These are phyloP conservation scores for Orychophragmus violaceus DNA, from an alignment of 345 rosid species.

Conservation along the genomic window DNA sequence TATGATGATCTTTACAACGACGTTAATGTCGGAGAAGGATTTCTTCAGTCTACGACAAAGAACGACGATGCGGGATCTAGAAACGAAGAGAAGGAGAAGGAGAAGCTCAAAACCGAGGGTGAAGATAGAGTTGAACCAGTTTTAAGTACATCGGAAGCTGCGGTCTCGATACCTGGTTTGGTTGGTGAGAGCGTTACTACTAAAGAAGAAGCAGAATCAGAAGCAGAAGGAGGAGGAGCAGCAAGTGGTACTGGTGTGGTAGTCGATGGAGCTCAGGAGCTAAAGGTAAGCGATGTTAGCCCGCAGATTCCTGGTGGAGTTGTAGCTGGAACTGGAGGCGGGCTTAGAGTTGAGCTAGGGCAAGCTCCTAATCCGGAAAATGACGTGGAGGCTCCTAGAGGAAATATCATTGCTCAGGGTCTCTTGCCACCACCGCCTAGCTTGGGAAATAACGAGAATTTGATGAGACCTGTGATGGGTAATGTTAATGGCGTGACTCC, in stretches of 20 bases:
- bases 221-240: not conserved
- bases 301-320: constrained; percentile 29
- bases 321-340: not conserved
- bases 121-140: too few relatives aligned
- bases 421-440: constrained; percentile 14
- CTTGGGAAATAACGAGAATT: constrained; percentile 30
- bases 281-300: constrained; percentile 32
- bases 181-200: constrained; percentile 33
- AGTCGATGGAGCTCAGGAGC: constrained; percentile 32
- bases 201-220: not conserved
- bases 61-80: constrained; percentile 41
- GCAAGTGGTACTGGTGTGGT: not conserved
- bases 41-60: constrained; percentile 53
- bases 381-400: constrained; percentile 36
- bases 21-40: constrained; percentile 75
- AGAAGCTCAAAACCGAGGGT: not conserved
- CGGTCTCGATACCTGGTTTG: constrained; percentile 33
- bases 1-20: constrained; percentile 78
- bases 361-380: constrained; percentile 27
- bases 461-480: constrained; percentile 37
- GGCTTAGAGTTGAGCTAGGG: constrained; percentile 53
- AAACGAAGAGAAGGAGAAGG: constrained; percentile 17
- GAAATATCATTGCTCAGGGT: constrained; percentile 8
- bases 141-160: too few relatives aligned
- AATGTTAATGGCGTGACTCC: constrained; percentile 25